phyloP scores from a whole-genome alignment of 1,284 basidiomycete species.

The Ustilago lituana region DNA sequence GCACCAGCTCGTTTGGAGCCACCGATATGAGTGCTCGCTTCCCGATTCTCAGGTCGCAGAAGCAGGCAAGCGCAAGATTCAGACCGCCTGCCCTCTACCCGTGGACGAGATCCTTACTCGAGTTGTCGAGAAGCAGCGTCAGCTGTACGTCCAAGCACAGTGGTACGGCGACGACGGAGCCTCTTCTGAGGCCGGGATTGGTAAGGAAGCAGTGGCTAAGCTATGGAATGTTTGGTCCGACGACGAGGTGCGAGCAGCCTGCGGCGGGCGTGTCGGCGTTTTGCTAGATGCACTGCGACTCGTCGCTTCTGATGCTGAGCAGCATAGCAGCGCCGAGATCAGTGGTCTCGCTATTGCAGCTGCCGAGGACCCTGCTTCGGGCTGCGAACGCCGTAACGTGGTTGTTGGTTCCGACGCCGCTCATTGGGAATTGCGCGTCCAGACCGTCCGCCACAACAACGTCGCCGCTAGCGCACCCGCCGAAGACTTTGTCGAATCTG shows the following conservation, averaged over 20 bases:
- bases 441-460: conserved; percentile 29
- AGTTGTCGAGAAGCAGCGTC: conserved; percentile 40
- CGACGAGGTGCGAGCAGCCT: conserved; percentile 32
- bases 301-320: conserved; percentile 19
- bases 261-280: conserved; percentile 21
- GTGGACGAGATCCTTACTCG: conserved; percentile 29
- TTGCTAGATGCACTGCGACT: conserved; percentile 38
- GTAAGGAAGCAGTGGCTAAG: conserved; percentile 30
- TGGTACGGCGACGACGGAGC: conserved; percentile 44
- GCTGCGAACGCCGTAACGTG: conserved; percentile 16
- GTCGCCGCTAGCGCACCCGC: conserved; percentile 7
- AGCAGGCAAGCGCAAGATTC: conserved; percentile 37
- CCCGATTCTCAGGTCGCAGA: conserved; percentile 16
- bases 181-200: conserved; percentile 2
- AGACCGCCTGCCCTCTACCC: conserved; percentile 20
- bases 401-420: conserved; percentile 23
- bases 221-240: conserved; percentile 46
- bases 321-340: not conserved
- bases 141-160: conserved; percentile 38
- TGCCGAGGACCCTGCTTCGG: not conserved
- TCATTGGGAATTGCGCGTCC: conserved; percentile 39
- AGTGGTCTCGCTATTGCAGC: conserved; percentile 6
- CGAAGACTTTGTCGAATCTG: conserved; percentile 37
- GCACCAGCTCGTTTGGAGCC: conserved; percentile 42
- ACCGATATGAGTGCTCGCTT: conserved; percentile 33